phyloP scores from a whole-genome alignment of 495 filamentous ascomycete species.

The Astrothelium macrocarpum region DNA sequence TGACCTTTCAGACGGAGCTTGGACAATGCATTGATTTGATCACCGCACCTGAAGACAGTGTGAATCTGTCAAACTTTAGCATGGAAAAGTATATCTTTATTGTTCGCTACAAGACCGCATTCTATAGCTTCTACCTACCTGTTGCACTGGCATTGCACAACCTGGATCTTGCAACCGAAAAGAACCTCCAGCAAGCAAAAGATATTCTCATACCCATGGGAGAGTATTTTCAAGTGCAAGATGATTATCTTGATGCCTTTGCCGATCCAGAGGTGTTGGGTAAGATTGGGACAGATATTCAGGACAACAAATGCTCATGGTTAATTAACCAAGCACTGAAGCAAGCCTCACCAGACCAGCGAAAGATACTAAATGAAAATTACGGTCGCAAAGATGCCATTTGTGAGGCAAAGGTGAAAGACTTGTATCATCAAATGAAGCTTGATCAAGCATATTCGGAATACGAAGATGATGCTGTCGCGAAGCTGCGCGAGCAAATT shows the following conservation, averaged over 20 bases:
- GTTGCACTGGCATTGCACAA: slow-evolving; percentile 83
- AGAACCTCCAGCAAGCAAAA: slow-evolving; percentile 76
- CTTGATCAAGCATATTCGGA: slow-evolving; percentile 72
- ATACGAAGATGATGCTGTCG: slow-evolving; percentile 79
- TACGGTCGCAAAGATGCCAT: slow-evolving; percentile 81
- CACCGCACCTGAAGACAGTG: slow-evolving; percentile 85
- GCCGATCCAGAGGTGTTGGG: slow-evolving; percentile 84
- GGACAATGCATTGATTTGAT: slow-evolving; percentile 91
- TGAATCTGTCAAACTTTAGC: slow-evolving; percentile 87
- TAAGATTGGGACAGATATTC: slow-evolving; percentile 97
- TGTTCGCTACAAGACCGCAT: slow-evolving; percentile 98
- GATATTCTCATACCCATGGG: slow-evolving; percentile 96
- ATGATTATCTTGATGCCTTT: slow-evolving; percentile 97
- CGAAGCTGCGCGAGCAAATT: slow-evolving; percentile 65
- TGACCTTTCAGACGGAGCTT: slow-evolving; percentile 84
- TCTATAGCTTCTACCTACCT: slow-evolving; percentile 97
- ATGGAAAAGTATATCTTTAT: slow-evolving; percentile 96
- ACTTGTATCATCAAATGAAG: slow-evolving; percentile 71
- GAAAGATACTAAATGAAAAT: slow-evolving; percentile 67
- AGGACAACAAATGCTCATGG: slow-evolving; percentile 99
- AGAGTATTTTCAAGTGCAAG: slow-evolving; percentile 98
- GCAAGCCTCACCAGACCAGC: slow-evolving; percentile 68
- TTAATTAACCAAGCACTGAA: slow-evolving; percentile 85
- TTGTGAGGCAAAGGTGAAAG: slow-evolving; percentile 77
- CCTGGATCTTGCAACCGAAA: slow-evolving; percentile 66